A percentile compares a stretch with the other conserved stretches of the same genome.
phyloP scores from a whole-genome alignment of 164 flowering plant genomes.

The Dillenia turbinata region DNA sequence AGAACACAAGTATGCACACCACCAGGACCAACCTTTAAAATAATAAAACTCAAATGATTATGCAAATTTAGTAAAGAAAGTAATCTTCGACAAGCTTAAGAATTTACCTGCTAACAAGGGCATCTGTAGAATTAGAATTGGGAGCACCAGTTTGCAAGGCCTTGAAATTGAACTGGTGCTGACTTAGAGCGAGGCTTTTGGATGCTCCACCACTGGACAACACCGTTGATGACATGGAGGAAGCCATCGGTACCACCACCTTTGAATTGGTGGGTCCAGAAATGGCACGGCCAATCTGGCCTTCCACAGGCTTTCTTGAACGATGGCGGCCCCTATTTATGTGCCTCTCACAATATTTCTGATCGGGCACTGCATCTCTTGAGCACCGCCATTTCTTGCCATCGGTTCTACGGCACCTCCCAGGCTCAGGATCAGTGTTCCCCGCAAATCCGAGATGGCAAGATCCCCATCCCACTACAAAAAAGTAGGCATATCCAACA shows the following conservation, averaged over 20 bases:
- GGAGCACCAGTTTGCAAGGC: slow-evolving; percentile 30
- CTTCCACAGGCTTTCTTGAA: slow-evolving; percentile 99
- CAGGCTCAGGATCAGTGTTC: slow-evolving; percentile 90
- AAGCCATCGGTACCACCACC: slow-evolving; percentile 30
- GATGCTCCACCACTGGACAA: slow-evolving; percentile 29
- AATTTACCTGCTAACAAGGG: slow-evolving; percentile 39
- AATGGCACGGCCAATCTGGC: slow-evolving; percentile 73
- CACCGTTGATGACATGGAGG: slow-evolving; percentile 36
- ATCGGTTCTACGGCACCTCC: slow-evolving; percentile 91
- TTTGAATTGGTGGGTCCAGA: slow-evolving; percentile 39
- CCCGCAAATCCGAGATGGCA: slow-evolving; percentile 80
- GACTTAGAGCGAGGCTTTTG: slow-evolving; percentile 34
- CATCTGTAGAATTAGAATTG: slow-evolving; percentile 22
- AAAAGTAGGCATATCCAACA: too few relatives aligned
- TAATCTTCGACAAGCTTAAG: neutral
- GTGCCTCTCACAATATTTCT: slow-evolving; percentile 95
- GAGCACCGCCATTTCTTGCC: slow-evolving; percentile 99
- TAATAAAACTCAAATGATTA: too few relatives aligned
- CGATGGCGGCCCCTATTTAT: slow-evolving; percentile 96
- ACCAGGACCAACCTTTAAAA: too few relatives aligned
- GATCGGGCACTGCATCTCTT: slow-evolving; percentile 86
- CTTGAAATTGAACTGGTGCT: slow-evolving; percentile 35
- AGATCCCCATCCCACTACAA: slow-evolving; percentile 81
- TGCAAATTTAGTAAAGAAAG: too few relatives aligned
- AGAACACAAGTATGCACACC: too few relatives aligned